Conservation (phyloP, 805 yeast species). For the Candida chilensis region DNA sequence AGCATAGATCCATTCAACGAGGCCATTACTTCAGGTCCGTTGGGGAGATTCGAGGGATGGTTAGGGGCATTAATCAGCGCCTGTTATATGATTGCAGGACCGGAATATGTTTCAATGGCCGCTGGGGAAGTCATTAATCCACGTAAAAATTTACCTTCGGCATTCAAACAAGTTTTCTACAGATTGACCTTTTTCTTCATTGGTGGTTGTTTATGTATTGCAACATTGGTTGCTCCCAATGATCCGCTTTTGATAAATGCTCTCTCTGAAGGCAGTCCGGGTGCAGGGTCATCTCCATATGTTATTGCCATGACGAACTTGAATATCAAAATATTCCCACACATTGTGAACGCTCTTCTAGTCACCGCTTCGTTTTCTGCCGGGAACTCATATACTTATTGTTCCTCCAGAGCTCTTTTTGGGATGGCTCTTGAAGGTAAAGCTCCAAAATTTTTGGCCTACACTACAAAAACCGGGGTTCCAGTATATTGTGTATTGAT, state of each 20-base stretch:
- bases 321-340: constrained; percentile 30
- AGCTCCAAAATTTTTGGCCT: constrained; percentile 32
- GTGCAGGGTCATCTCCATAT: constrained; percentile 50
- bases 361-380: constrained; percentile 37
- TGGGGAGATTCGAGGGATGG: constrained; percentile 69
- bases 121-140: constrained; percentile 79
- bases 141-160: constrained; percentile 63
- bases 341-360: constrained; percentile 32
- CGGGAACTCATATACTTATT: constrained; percentile 37
- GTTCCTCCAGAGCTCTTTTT: constrained; percentile 36
- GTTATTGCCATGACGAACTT: constrained; percentile 42
- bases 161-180: constrained; percentile 66
- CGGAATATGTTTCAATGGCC: constrained; percentile 77
- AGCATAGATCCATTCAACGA: constrained; percentile 47
- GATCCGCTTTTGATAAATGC: constrained; percentile 55
- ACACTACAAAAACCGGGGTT: constrained; percentile 35
- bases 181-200: constrained; percentile 61
- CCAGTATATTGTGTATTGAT: constrained; percentile 35
- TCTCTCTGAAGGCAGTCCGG: constrained; percentile 52
- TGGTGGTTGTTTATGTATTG: constrained; percentile 71
- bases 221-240: constrained; percentile 64
- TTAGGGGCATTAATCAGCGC: constrained; percentile 63
- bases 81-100: constrained; percentile 75
- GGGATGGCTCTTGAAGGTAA: constrained; percentile 37
- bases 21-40: constrained; percentile 41